Evolutionary conservation across 2,329 filamentous ascomycete species (phyloP), one percentile per base, ranked within the genome.

Genomic region (Trichoderma cornu-damae): DNA sequence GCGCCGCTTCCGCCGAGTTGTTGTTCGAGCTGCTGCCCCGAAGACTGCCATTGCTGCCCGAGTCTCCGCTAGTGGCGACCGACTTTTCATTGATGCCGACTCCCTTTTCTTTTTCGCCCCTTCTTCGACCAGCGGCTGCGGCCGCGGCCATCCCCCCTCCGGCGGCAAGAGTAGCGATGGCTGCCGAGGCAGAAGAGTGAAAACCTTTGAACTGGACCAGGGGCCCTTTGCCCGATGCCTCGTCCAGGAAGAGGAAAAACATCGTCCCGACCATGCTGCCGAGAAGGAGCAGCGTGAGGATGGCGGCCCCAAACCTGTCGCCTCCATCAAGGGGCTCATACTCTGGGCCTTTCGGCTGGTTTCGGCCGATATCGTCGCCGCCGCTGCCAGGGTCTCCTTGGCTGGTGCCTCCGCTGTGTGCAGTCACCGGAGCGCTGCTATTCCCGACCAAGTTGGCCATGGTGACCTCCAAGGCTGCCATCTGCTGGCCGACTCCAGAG

Each of bases 251-350:
- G 61, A 82, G 70, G 70, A 77, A 81, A 5, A 72, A 43, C 6
- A 77, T 65, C n/a, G 82, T 82, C 1, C 76, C 76, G 22, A 86
- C 60, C 37, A 88, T 72, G 6, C 76, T 71, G 5, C 78, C 65
- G 1, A 89, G 67, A 3, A 86, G 69, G 5, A 85, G 48, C 1
- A 82, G 69, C 1, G 88, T 92, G 50, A 77, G 62, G 59, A 90
- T 80, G 9, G 81, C 81, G 35, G 88, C 88, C 9, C 87, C 89
- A 6, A 82, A 86, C 61, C 76, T 82, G 66, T 92, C 88, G 6
- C 78, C 83, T 1, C 76, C 77, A 2, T 81, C 82, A 18, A 75
- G 67, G 24, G 64, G 62, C 18, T 59, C 59, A 47, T 65, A 69
- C 38, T 59, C 61, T 28, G 52, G 65, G 11, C 66, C 63, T 12